Base-by-base conservation (phyloP, 148 eudicot species). In the Polygonum maritimum region DNA sequence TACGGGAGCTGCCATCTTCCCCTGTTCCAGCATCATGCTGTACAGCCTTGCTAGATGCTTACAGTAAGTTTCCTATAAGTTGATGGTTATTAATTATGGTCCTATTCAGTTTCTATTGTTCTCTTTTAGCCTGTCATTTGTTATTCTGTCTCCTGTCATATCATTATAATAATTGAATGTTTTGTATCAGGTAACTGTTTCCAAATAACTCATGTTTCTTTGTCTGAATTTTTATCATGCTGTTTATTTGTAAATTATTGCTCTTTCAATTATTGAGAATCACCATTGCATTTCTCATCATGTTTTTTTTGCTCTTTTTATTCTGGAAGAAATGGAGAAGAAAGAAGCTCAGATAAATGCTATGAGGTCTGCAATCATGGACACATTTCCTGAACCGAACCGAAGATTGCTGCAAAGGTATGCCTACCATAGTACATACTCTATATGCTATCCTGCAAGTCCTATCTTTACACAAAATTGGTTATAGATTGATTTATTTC, bases 21-120 rank as follows among this genome's bases (percentile, higher is more conserved):
- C 99, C 99, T 35, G 99, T 92, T 89, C 98, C 99, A 78, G 98
- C 98, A 35, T 96, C 99, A 75, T 96, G 98, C 85, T 96, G 99
- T 77, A 91, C 97, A 78, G 91, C 98, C 48, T 83, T 96, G 83
- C 83, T 96, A 69, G 99, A 96, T 80, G 99, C 99, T 76, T 85
- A 91, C 82, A 96, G 99, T 96, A 88, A 90, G 99, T 89, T 75
- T 35, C 40, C 38, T 69, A 75, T 18, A 75, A 2, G 36, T 60
- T 31, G 16, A 4, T 21, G 65, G 10, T 57, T 57, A 57, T 57
- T 7, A 22, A 22, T 11, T 31, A 60, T 60, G 35, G 38, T 60
- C 69, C 16, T 67, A 67, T 67, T 67, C 4, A 13, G 71, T 67
- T 15, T 4, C 38, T 60, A 4, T 31, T 63, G 0, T 33, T 12